Base-by-base conservation (phyloP, 2,329 filamentous ascomycete genomes). In the Penicillium occitanis region DNA sequence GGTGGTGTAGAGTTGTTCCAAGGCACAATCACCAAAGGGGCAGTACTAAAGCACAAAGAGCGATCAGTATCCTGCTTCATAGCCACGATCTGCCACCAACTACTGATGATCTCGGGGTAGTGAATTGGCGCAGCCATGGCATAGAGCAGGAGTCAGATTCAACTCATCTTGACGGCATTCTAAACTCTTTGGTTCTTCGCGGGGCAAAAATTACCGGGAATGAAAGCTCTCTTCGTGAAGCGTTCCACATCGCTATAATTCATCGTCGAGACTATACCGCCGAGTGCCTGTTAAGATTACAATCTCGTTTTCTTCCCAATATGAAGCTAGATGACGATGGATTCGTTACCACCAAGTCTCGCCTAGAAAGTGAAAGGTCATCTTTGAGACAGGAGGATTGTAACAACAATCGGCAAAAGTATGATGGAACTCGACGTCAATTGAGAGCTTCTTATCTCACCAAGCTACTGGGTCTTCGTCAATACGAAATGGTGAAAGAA, bases 151-250 rank as follows among this genome's bases (percentile, higher is more conserved):
- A 50, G 44, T 33, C 42, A 22, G 44, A 25, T 50, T 50, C 59
- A 61, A 37, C 59, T 33, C n/a, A 35, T 51, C 59, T 61, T 37
- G 44, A 61, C 35, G 30, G 28, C 19, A 50, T 51, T 61, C 19
- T 61, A 51, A 8, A 50, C 30, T 61, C 59, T 61, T 37, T 61
- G 59, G 59, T 61, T 50, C 44, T 25, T 51, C 59, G 37, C 44
- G 59, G 28, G n/a, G 59, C n/a, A 51, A 22, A 61, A 13, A 46
- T 28, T 25, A 44, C 22, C 13, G 25, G 14, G 17, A 28, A 44
- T 53, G 19, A 61, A 48, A 61, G 22, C 58, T 61, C 58, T 22
- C 30, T 61, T n/a, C 44, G 44, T 22, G 59, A 61, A 22, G 59
- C 59, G 17, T 40, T 61, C 59, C 30, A 61, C 40, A 14, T 11